phyloP scores from a whole-genome alignment of 768 basidiomycete species.

The Lactarius trivialis region DNA sequence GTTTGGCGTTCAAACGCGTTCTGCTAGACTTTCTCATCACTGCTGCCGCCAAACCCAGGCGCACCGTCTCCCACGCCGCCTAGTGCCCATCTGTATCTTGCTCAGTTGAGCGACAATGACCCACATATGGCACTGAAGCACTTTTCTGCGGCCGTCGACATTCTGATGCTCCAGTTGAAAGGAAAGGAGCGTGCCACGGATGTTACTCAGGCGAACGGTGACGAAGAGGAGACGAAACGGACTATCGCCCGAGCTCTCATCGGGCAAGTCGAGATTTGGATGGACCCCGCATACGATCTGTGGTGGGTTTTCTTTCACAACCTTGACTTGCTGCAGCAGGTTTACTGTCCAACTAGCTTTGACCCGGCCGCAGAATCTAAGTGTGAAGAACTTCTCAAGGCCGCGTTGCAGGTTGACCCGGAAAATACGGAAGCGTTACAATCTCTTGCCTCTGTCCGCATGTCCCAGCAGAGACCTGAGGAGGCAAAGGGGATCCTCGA shows the following conservation, averaged over 20 bases:
- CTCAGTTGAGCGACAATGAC: conserved; percentile 74
- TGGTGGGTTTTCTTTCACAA: conserved; percentile 47
- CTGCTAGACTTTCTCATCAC: conserved; percentile 53
- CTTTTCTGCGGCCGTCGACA: conserved; percentile 75
- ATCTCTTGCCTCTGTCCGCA: conserved; percentile 74
- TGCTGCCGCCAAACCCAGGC: conserved; percentile 53
- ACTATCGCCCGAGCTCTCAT: conserved; percentile 76
- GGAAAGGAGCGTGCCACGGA: conserved; percentile 57
- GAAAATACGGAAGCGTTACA: conserved; percentile 75
- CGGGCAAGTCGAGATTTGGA: conserved; percentile 93
- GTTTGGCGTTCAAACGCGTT: background rate
- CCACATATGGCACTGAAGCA: conserved; percentile 66
- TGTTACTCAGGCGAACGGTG: conserved; percentile 32
- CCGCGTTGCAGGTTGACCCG: conserved; percentile 70
- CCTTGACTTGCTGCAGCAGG: background rate
- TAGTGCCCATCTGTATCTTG: conserved; percentile 84
- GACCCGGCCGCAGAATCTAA: conserved; percentile 75
- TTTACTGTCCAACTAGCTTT: conserved; percentile 43
- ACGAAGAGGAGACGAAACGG: conserved; percentile 53
- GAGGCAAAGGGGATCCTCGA: conserved; percentile 70
- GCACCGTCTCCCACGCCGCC: conserved; percentile 57
- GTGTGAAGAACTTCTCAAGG: conserved; percentile 68
- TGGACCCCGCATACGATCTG: conserved; percentile 83
- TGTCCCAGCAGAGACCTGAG: conserved; percentile 79
- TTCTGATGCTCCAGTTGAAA: conserved; percentile 61